Percentiles rank a stretch among this genome's conserved stretches.
Conservation (phyloP, 169 alveolate species). For the Perkinsus marinus region DNA sequence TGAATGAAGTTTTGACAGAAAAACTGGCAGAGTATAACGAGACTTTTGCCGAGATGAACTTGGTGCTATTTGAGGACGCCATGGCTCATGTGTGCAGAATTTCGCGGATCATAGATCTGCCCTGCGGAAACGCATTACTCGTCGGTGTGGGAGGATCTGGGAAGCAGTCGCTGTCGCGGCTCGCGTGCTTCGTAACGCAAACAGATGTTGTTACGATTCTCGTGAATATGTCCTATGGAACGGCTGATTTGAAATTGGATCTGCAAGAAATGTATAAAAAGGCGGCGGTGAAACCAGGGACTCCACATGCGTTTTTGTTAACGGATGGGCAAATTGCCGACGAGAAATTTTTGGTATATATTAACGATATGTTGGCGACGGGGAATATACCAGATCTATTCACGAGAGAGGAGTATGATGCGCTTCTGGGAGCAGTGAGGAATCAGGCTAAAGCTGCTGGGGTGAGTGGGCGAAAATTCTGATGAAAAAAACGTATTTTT, state of each 20-base stretch:
- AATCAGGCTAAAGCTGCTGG: conserved; percentile 77
- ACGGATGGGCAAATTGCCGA: conserved; percentile 84
- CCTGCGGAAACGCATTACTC: conserved; percentile 82
- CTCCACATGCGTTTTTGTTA: conserved; percentile 73
- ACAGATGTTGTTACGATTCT: conserved; percentile 63
- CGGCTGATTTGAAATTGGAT: conserved; percentile 69
- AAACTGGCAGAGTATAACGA: conserved; percentile 74
- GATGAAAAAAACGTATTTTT: conserved; percentile 30
- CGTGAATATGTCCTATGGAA: conserved; percentile 71
- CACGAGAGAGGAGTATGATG: conserved; percentile 75
- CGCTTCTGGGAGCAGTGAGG: conserved; percentile 62
- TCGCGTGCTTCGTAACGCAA: conserved; percentile 72
- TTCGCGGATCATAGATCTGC: conserved; percentile 74
- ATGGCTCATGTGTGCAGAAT: conserved; percentile 81
- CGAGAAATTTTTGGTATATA: conserved; percentile 74
- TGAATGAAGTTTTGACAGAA: conserved; percentile 70
- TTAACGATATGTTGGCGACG: conserved; percentile 84
- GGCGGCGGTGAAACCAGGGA: conserved; percentile 77
- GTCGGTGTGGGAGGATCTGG: conserved; percentile 97
- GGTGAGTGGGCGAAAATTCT: conserved; percentile 11
- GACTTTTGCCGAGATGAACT: conserved; percentile 71
- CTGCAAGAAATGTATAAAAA: conserved; percentile 78
- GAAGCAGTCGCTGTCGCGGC: conserved; percentile 74
- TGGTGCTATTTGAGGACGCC: conserved; percentile 85
- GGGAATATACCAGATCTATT: conserved; percentile 84